A percentile compares a stretch with the other conserved stretches of the same genome.
phyloP scores from a whole-genome alignment of 495 filamentous ascomycete genomes.

The Hypoxylon perforatum region DNA sequence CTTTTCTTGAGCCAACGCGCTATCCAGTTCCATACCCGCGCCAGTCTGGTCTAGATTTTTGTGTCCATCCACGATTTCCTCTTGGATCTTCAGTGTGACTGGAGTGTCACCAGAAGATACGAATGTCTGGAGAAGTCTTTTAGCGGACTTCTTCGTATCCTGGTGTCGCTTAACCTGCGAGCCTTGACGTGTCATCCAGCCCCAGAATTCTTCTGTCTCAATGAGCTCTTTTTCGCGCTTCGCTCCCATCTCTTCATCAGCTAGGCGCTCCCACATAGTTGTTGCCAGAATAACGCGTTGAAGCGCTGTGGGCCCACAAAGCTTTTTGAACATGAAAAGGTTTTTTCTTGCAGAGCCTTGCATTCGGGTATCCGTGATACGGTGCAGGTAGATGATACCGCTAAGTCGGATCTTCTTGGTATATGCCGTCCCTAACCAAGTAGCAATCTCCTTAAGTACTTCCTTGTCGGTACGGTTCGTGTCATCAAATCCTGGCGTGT shows the following conservation, averaged over 20 bases:
- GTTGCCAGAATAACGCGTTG: constrained; percentile 56
- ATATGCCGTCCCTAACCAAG: constrained; percentile 29
- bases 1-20: constrained; percentile 30
- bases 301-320: constrained; percentile 54
- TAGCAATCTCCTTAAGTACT: constrained; percentile 50
- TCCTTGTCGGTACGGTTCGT: constrained; percentile 47
- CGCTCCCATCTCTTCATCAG: constrained; percentile 20
- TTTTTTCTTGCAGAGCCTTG: constrained; percentile 52
- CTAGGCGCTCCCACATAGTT: constrained; percentile 55
- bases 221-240: constrained; percentile 48
- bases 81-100: constrained; percentile 42
- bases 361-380: constrained; percentile 55
- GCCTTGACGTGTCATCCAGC: constrained; percentile 44
- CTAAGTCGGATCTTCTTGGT: constrained; percentile 8
- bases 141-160: constrained; percentile 45
- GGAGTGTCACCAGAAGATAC: constrained; percentile 12
- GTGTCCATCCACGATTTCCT: constrained; percentile 42
- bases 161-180: constrained; percentile 33
- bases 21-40: constrained; percentile 41
- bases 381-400: constrained; percentile 60
- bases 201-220: constrained; percentile 51
- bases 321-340: constrained; percentile 56
- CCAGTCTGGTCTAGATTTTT: constrained; percentile 41
- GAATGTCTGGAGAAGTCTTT: constrained; percentile 29
- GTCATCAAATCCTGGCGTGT: constrained; percentile 59